Evolutionary conservation across 495 filamentous ascomycete genomes (phyloP), one percentile per base, ranked within the genome.

Genomic region (Podospora bellae-mahoneyi): DNA sequence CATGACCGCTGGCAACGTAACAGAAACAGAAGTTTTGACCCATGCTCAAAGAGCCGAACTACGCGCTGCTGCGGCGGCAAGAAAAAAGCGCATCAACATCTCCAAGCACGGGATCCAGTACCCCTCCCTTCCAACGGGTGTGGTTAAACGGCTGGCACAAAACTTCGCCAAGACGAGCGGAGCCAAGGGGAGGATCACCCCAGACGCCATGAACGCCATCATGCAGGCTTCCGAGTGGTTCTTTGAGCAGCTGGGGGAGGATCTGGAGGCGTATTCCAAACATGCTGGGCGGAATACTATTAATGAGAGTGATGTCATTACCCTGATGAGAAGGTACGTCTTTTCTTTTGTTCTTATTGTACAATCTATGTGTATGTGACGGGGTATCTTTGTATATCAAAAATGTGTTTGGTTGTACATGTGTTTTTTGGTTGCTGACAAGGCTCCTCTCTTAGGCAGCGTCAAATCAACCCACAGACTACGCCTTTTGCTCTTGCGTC

Each of bases 241-340:
- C 78, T 96, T 96, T 74, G 90, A 94, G 72, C 93, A 96, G 76
- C 81, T 89, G 16, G 85, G 90, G 66, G 91, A 91, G 27, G 92
- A 96, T 73, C 80, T 97, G 67, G 86, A 85, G 3, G 87, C 84
- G 2, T 97, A 93, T 78, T 90, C 93, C 9, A 83, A 88, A 61
- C 93, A 97, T 77, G 92, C 91, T 4, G 87, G 89, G 32, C 85
- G 93, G 55, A 94, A 90, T 77, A 92, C 88, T 4, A 94, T 97
- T 74, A 90, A 95, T 64, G 92, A 96, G 74, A 88, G 82, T 64
- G 93, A 97, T 77, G 87, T 94, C 73, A 80, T 92, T 67, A 87
- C 90, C 64, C 76, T 96, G 65, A 90, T 97, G 87, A 88, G 84
- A 78, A 91, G 92, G 93, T 90, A 48, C 1, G 39, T 48, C 13